Percentiles rank a stretch among this genome's conserved stretches.
These are phyloP conservation scores for Penicillium brasilianum DNA, from an alignment of 2,329 filamentous ascomycete species.

Conservation along the genomic window DNA sequence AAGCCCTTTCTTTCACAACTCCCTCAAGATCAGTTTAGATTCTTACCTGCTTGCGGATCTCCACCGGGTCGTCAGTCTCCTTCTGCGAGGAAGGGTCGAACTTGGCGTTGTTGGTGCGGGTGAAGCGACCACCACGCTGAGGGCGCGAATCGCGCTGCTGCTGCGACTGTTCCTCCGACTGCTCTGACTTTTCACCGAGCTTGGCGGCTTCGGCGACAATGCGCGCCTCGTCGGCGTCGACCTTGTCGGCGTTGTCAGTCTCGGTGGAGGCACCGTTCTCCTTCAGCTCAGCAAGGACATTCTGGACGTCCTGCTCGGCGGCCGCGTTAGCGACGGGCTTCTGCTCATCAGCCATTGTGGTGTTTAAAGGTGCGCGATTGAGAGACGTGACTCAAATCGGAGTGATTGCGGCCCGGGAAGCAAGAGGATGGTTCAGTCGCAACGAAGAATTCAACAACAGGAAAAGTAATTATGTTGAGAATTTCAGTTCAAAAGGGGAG, in stretches of 20 bases:
- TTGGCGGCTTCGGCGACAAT: conserved; percentile 46
- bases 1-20: not conserved
- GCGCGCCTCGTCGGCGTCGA: conserved; percentile 44
- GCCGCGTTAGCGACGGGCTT: conserved; percentile 46
- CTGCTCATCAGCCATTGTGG: conserved; percentile 46
- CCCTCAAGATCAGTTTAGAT: not conserved
- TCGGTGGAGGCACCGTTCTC: conserved; percentile 31
- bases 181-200: conserved; percentile 45
- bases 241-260: conserved; percentile 17
- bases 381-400: conserved; percentile 1
- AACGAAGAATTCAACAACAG: not conserved
- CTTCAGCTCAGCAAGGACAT: conserved; percentile 53
- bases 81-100: conserved; percentile 70
- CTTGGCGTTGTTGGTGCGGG: conserved; percentile 64
- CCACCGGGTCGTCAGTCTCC: conserved; percentile 75
- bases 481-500: not conserved
- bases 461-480: not conserved
- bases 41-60: conserved; percentile 81
- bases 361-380: not conserved
- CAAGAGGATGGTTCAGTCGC: not conserved
- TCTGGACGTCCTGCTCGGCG: conserved; percentile 54
- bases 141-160: conserved; percentile 33
- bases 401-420: not conserved
- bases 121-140: conserved; percentile 23
- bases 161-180: conserved; percentile 40